Evolutionary conservation across 2,329 filamentous ascomycete species (phyloP), one percentile per base, ranked within the genome.

Genomic region (Aspergillus sp.): DNA sequence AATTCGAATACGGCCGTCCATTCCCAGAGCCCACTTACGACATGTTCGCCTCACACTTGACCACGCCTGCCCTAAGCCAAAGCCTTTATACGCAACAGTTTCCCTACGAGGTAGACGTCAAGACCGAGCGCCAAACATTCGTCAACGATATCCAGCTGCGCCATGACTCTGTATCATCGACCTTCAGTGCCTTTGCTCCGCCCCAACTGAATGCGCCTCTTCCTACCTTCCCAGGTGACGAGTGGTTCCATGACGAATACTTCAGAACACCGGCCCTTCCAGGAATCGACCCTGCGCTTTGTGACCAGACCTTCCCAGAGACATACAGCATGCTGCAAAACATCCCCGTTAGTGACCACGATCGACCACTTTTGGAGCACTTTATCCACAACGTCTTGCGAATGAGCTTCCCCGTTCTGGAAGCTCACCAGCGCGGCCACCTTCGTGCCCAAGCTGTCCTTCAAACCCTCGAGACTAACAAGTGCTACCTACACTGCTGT

Each of bases 21-120:
- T 75, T 82, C 79, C 65, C 71, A 39, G 77, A 76, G 52, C 70
- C 66, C 35, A 77, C 66, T 31, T 77, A 74, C 60, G 79, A 79
- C 63, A 69, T 72, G 39, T 79, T 76, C 63, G 64, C 66, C 40
- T 71, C 74, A 31, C 73, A 77, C 70, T 57, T 78, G 71, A 62
- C 77, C 70, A 66, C 79, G 70, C 68, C 82, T 68, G 83, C 79
- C 70, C 90, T 89, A 78, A 84, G 62, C 50, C 74, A 81, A 64
- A 77, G 79, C 17, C 82, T 84, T 76, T 89, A 75, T 76, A 76
- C 79, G 4, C 75, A 81, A 12, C 83, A 84, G 62, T 85, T 89
- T 19, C 91, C 93, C 0, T 97, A 96, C 73, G 93, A 97, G 76
- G 88, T 97, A 60, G 93, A 97, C 73, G 90, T 98, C 79, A 96